Evolutionary conservation across 148 eudicot genomes (phyloP).

Genomic region (Drosera capensis): DNA sequence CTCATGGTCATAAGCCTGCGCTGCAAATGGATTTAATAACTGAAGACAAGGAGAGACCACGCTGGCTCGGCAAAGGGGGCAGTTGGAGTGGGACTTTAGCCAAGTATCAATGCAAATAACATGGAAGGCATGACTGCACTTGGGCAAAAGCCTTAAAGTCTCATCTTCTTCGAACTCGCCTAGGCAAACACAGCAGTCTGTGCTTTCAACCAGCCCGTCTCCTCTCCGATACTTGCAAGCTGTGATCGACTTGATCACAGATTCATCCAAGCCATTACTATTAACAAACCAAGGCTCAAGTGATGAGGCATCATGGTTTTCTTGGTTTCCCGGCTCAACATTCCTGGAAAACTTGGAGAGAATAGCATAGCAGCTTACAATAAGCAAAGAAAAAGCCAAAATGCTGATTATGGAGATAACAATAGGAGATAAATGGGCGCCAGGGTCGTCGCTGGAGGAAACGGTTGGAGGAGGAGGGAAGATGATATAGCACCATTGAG

Average conservation of each 20-base stretch:
- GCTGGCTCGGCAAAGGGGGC: constrained; percentile 62
- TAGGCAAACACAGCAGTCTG: constrained; percentile 49
- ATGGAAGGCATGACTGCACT: constrained; percentile 65
- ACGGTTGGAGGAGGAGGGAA: constrained; percentile 45
- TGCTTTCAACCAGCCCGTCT: constrained; percentile 26
- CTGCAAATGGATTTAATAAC: background rate
- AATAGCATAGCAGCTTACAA: constrained; percentile 63
- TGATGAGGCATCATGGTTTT: constrained; percentile 12
- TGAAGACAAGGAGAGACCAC: constrained; percentile 14
- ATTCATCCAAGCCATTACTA: constrained; percentile 29
- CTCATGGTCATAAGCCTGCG: background rate
- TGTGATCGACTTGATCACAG: constrained; percentile 42
- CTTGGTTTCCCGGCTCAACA: constrained; percentile 10
- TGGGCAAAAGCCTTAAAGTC: constrained; percentile 44
- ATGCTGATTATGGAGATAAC: constrained; percentile 63
- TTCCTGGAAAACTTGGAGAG: constrained; percentile 48
- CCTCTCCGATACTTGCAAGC: constrained; percentile 25
- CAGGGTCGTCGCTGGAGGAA: constrained; percentile 17
- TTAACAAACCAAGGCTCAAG: constrained; percentile 43
- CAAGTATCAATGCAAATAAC: constrained; percentile 45
- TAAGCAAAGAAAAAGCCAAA: constrained; percentile 62
- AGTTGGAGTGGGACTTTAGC: constrained; percentile 46
- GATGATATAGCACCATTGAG: constrained; percentile 52
- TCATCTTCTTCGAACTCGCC: constrained; percentile 46
- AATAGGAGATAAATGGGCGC: constrained; percentile 53